Conservation (phyloP, 2,329 filamentous ascomycete genomes). For the Nigrospora osmanthi region DNA sequence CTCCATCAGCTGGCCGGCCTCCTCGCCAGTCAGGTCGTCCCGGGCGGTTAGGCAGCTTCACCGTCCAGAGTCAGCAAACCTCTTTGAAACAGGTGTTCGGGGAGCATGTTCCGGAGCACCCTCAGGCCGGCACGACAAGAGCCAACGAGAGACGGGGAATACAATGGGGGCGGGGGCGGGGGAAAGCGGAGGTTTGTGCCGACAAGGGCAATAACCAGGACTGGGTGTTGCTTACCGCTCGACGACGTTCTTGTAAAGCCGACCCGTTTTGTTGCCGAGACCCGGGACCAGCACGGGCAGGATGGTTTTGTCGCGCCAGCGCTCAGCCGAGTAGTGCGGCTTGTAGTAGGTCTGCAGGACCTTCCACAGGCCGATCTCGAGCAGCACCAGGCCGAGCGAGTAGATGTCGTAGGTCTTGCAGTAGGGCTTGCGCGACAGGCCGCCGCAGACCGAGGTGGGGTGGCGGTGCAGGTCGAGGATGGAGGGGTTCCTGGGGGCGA, state of each 20-base stretch:
- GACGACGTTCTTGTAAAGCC: conserved; percentile 30
- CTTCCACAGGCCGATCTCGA: conserved; percentile 44
- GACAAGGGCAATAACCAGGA: too few species aligned
- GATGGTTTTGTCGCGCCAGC: conserved; percentile 33
- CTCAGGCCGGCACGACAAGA: too few species aligned
- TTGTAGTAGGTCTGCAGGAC: conserved; percentile 30
- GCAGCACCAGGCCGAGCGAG: conserved; percentile 39
- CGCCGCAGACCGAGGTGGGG: conserved; percentile 30
- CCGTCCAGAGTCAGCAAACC: too few species aligned
- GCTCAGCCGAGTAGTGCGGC: conserved; percentile 30
- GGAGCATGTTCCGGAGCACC: too few species aligned
- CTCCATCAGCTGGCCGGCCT: conserved; percentile 32
- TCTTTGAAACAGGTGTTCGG: too few species aligned
- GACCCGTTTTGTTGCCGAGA: conserved; percentile 31
- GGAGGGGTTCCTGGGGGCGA: conserved; percentile 31
- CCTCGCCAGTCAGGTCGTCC: conserved; percentile 26
- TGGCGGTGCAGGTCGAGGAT: conserved; percentile 38
- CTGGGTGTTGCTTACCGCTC: conserved; percentile 12
- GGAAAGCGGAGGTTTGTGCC: too few species aligned
- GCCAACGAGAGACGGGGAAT: too few species aligned
- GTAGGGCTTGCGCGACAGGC: conserved; percentile 25
- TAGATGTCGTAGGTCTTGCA: conserved; percentile 34
- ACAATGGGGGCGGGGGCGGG: too few species aligned
- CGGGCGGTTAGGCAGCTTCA: conserved; percentile 24
- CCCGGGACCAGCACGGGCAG: conserved; percentile 30